Conservation (phyloP, 2,329 filamentous ascomycete genomes). For the Tricladium varicosporioides region DNA sequence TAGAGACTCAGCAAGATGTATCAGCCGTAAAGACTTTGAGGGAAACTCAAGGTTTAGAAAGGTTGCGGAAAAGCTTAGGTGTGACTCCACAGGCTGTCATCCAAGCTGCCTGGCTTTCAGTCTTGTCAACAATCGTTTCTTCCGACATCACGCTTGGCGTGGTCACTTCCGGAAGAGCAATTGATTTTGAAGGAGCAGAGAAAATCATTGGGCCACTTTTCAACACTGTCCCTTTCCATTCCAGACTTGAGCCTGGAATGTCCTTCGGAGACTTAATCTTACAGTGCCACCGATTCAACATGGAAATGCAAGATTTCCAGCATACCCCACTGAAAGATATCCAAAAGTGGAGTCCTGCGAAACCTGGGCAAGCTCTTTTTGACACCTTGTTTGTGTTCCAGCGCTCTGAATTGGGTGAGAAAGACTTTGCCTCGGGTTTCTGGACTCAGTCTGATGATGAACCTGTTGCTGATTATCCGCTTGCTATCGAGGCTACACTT, state of each 20-base stretch:
- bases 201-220: slow-evolving; percentile 78
- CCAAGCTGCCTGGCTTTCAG: slow-evolving; percentile 70
- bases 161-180: slow-evolving; percentile 73
- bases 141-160: slow-evolving; percentile 58
- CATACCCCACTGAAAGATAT: slow-evolving; percentile 77
- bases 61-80: slow-evolving; percentile 55
- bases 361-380: slow-evolving; percentile 59
- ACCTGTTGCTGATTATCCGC: slow-evolving; percentile 46
- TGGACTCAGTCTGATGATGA: slow-evolving; percentile 55
- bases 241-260: slow-evolving; percentile 41
- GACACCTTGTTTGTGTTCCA: slow-evolving; percentile 84
- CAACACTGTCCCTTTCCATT: slow-evolving; percentile 78
- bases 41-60: slow-evolving; percentile 45
- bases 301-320: slow-evolving; percentile 67
- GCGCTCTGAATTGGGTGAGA: slow-evolving; percentile 38
- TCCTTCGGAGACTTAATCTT: slow-evolving; percentile 61
- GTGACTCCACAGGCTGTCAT: slow-evolving; percentile 78
- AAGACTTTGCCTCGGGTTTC: slow-evolving; percentile 34
- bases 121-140: slow-evolving; percentile 52
- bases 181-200: slow-evolving; percentile 65
- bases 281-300: slow-evolving; percentile 69
- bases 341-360: slow-evolving; percentile 69
- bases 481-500: slow-evolving; percentile 73
- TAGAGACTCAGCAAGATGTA: slow-evolving; percentile 18
- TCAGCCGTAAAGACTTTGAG: slow-evolving; percentile 31